phyloP scores from a whole-genome alignment of 1,284 basidiomycete species.

The Veloporphyrellus conicus region DNA sequence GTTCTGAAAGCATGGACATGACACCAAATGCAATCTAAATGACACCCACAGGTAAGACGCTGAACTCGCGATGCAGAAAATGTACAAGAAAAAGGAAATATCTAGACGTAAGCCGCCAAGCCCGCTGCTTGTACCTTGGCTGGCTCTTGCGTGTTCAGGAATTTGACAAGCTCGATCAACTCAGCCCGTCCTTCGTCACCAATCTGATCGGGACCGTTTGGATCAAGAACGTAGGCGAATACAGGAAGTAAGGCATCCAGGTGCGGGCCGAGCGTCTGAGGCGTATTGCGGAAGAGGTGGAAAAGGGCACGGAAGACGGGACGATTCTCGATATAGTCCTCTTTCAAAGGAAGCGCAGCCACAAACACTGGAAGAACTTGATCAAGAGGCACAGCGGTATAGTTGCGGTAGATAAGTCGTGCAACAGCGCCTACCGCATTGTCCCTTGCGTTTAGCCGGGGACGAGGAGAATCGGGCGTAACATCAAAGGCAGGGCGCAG shows the following conservation, averaged over 20 bases:
- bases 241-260: slow-evolving; percentile 81
- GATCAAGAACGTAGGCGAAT: slow-evolving; percentile 83
- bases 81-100: neutral
- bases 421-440: slow-evolving; percentile 93
- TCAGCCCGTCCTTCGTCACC: slow-evolving; percentile 73
- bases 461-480: slow-evolving; percentile 53
- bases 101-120: slow-evolving; percentile 50
- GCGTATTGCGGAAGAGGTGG: slow-evolving; percentile 77
- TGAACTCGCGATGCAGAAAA: neutral
- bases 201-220: slow-evolving; percentile 67
- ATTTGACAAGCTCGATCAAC: slow-evolving; percentile 71
- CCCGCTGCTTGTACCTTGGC: slow-evolving; percentile 75
- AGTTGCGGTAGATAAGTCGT: slow-evolving; percentile 84
- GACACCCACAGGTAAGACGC: neutral
- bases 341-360: slow-evolving; percentile 78
- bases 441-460: slow-evolving; percentile 84
- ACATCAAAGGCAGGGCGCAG: slow-evolving; percentile 83
- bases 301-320: slow-evolving; percentile 90
- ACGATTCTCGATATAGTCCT: slow-evolving; percentile 86
- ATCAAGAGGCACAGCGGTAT: slow-evolving; percentile 80
- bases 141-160: slow-evolving; percentile 71
- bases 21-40: neutral
- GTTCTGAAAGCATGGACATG: neutral
- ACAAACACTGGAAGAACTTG: slow-evolving; percentile 86
- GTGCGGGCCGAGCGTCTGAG: slow-evolving; percentile 68